A percentile compares a stretch with the other conserved stretches of the same genome.
Conservation (phyloP, 106 monocot genomes). For the Vanilla planifolia region DNA sequence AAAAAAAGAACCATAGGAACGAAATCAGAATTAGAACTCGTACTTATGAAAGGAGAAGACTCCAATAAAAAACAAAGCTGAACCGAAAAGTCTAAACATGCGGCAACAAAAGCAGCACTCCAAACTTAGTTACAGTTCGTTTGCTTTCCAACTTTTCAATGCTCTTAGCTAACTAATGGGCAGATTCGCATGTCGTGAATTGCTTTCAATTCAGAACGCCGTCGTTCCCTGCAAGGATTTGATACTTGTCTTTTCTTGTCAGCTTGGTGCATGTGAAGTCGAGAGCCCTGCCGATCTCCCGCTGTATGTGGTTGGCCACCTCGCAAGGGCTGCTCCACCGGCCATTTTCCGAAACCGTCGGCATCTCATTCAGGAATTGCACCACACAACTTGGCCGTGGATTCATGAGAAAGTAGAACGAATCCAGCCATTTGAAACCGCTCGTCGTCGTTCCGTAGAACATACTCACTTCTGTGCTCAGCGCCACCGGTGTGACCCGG, state of each 20-base stretch:
- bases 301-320: slow-evolving; percentile 58
- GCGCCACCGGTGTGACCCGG: slow-evolving; percentile 49
- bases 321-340: slow-evolving; percentile 23
- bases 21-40: too few species aligned
- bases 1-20: too few species aligned
- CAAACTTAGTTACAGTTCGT: too few species aligned
- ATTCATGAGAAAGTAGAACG: slow-evolving; percentile 59
- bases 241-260: slow-evolving; percentile 75
- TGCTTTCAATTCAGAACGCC: slow-evolving; percentile 26
- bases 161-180: too few species aligned
- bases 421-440: slow-evolving; percentile 53
- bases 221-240: slow-evolving; percentile 74
- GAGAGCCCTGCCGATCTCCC: slow-evolving; percentile 37
- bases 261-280: slow-evolving; percentile 63
- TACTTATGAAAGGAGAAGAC: too few species aligned
- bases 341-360: slow-evolving; percentile 9
- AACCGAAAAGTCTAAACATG: too few species aligned
- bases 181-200: too few species aligned
- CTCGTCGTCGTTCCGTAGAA: slow-evolving; percentile 75
- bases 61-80: too few species aligned
- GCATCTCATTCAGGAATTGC: slow-evolving; percentile 30
- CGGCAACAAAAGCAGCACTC: too few species aligned
- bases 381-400: slow-evolving; percentile 34
- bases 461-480: slow-evolving; percentile 25
- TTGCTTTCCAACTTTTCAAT: too few species aligned